A percentile compares a stretch with the other conserved stretches of the same genome.
Conservation (phyloP, 805 yeast genomes). For the Tetrapisispora taiwanensis region DNA sequence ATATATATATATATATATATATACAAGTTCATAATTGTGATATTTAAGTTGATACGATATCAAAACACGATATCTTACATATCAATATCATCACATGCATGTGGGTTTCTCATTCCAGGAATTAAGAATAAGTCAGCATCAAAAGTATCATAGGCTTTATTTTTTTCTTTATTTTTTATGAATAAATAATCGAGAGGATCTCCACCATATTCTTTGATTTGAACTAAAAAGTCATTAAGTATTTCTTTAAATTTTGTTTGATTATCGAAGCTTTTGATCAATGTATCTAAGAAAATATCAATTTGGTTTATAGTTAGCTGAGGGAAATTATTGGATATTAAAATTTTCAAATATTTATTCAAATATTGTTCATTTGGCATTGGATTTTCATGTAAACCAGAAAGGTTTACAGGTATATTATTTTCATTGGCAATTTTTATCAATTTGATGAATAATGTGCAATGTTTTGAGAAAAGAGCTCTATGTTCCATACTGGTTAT, state of each 20-base stretch:
- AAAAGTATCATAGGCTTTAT: conserved; percentile 18
- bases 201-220: conserved; percentile 87
- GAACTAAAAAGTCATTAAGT: conserved; percentile 86
- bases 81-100: not conserved
- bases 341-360: conserved; percentile 61
- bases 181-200: conserved; percentile 84
- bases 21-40: no score
- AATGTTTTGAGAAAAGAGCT: conserved; percentile 80
- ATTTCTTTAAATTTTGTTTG: conserved; percentile 62
- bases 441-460: conserved; percentile 68
- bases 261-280: conserved; percentile 59
- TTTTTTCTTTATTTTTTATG: conserved; percentile 84
- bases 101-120: not conserved
- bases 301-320: conserved; percentile 74
- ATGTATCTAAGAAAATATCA: conserved; percentile 61
- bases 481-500: conserved; percentile 92
- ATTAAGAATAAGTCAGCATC: not conserved
- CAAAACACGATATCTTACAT: not conserved
- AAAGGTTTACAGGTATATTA: conserved; percentile 58
- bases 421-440: conserved; percentile 65
- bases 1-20: no score
- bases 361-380: conserved; percentile 57
- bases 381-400: conserved; percentile 63
- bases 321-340: conserved; percentile 74
- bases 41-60: no score